Percentiles rank a stretch among this genome's conserved stretches.
phyloP scores from a whole-genome alignment of 805 yeast species.

The Ogataea pini region DNA sequence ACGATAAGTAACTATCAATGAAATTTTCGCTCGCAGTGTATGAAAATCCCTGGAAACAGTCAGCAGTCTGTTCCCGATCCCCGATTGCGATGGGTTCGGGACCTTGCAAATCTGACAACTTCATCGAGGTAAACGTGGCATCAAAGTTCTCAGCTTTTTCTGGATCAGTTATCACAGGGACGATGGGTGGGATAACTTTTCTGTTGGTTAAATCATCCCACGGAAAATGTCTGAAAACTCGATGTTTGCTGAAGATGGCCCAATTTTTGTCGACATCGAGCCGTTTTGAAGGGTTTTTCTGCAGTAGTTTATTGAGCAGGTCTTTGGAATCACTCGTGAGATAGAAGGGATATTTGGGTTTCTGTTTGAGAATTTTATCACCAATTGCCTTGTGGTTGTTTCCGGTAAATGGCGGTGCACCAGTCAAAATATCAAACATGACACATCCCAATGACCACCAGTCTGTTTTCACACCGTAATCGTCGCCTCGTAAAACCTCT shows the following conservation, averaged over 20 bases:
- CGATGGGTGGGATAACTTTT: conserved; percentile 64
- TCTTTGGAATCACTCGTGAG: conserved; percentile 78
- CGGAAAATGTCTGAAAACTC: conserved; percentile 69
- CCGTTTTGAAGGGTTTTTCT: conserved; percentile 67
- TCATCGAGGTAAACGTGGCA: conserved; percentile 68
- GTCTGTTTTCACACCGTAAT: conserved; percentile 76
- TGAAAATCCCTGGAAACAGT: conserved; percentile 45
- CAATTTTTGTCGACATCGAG: conserved; percentile 55
- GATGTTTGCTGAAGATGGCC: conserved; percentile 55
- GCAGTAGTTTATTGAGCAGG: conserved; percentile 59
- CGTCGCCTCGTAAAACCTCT: conserved; percentile 73
- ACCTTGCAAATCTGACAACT: conserved; percentile 13
- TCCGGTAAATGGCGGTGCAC: conserved; percentile 86
- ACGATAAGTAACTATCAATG: conserved; percentile 32
- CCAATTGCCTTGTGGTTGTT: conserved; percentile 69
- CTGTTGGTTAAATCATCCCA: conserved; percentile 60
- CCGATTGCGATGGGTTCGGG: conserved; percentile 13
- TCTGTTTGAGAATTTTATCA: conserved; percentile 68
- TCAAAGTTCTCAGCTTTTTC: conserved; percentile 79
- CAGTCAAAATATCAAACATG: conserved; percentile 74
- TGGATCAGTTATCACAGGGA: conserved; percentile 75
- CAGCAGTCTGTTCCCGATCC: conserved; percentile 1
- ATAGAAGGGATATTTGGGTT: conserved; percentile 66
- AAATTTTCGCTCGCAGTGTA: conserved; percentile 43
- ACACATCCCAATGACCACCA: conserved; percentile 92